phyloP scores from a whole-genome alignment of 2,329 filamentous ascomycete genomes.

The Hypoxylon sp. region DNA sequence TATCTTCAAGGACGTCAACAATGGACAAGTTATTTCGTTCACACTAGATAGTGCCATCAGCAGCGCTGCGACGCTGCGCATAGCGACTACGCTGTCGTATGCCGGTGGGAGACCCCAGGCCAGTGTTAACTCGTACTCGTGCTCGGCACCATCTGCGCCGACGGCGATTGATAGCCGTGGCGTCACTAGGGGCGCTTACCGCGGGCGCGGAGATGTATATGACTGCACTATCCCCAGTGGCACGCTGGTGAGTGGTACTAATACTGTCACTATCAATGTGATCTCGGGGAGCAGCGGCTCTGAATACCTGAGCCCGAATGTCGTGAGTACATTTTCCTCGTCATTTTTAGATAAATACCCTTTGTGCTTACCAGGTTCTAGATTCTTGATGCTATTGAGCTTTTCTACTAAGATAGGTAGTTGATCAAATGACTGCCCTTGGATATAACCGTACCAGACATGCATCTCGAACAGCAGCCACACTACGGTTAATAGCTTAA shows the following conservation, averaged over 20 bases:
- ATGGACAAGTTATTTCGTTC: slow-evolving; percentile 57
- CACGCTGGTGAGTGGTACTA: slow-evolving; percentile 65
- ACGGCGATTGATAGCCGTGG: slow-evolving; percentile 70
- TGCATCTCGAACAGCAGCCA: background rate
- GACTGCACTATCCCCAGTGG: slow-evolving; percentile 66
- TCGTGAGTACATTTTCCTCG: slow-evolving; percentile 49
- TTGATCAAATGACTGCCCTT: background rate
- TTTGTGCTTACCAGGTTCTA: slow-evolving; percentile 29
- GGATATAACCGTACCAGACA: background rate
- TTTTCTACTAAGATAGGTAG: slow-evolving; percentile 47
- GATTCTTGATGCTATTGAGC: slow-evolving; percentile 53
- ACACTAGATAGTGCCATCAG: slow-evolving; percentile 60
- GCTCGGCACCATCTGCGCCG: slow-evolving; percentile 53
- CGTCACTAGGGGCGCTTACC: slow-evolving; percentile 71
- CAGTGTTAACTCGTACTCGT: slow-evolving; percentile 55
- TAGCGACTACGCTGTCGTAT: slow-evolving; percentile 71
- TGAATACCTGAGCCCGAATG: slow-evolving; percentile 65
- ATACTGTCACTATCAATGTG: slow-evolving; percentile 68
- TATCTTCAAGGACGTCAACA: slow-evolving; percentile 67
- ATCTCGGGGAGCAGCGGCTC: slow-evolving; percentile 65
- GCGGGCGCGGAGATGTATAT: slow-evolving; percentile 71
- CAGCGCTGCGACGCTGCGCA: slow-evolving; percentile 65
- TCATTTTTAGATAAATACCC: background rate
- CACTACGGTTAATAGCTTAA: no score
- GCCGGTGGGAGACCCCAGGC: slow-evolving; percentile 68